Conservation (phyloP, 202 grass and related monocot genomes). For the Carex sylvatica region DNA sequence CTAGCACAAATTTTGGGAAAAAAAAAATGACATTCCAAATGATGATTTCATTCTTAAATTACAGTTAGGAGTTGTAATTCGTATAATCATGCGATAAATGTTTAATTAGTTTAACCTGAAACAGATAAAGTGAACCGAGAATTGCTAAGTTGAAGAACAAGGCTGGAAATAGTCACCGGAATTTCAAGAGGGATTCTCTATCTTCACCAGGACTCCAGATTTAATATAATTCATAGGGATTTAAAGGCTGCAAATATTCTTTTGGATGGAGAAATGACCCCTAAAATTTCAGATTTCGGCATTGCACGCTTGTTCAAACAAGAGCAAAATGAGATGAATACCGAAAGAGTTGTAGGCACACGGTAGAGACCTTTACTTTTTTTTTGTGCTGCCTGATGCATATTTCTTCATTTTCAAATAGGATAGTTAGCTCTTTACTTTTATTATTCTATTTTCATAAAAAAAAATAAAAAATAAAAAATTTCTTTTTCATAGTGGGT, state of each 20-base stretch:
- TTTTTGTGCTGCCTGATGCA: not conserved
- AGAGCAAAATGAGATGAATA: conserved; percentile 34
- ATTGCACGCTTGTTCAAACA: conserved; percentile 37
- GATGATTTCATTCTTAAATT: not conserved
- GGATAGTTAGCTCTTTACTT: not conserved
- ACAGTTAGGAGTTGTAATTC: not conserved
- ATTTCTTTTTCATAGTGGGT: conserved; percentile 12
- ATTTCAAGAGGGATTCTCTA: conserved; percentile 58
- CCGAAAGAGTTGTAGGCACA: conserved; percentile 48
- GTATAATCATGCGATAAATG: not conserved
- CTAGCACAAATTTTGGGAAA: not conserved
- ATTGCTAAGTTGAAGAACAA: conserved; percentile 36
- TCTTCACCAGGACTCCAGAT: conserved; percentile 64
- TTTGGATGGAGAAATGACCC: conserved; percentile 50
- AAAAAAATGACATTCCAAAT: not conserved
- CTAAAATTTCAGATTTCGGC: conserved; percentile 74
- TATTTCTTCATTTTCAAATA: not conserved
- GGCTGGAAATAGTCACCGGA: conserved; percentile 42
- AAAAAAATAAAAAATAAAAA: too few relatives aligned
- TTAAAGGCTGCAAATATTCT: conserved; percentile 69
- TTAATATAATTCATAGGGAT: conserved; percentile 71
- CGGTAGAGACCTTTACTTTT: conserved; percentile 23
- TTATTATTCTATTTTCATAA: not conserved
- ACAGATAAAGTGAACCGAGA: conserved; percentile 29
- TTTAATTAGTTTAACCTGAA: not conserved